Conservation (phyloP, 306 rosid species). For the Prunus kanzakura region DNA sequence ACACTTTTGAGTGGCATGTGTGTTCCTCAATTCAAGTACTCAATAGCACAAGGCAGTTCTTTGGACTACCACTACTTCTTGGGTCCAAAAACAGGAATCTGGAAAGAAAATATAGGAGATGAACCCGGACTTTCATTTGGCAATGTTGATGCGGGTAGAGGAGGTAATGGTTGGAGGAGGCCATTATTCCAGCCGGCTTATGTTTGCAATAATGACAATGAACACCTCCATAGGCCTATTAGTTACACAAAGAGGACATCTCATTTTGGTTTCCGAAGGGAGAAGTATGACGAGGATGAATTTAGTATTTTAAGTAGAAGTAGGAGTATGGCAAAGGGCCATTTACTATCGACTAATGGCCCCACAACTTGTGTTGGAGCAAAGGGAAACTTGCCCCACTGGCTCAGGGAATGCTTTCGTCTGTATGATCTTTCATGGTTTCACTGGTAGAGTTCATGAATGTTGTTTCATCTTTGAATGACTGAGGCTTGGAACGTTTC, state of each 20-base stretch:
- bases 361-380: conserved; percentile 9
- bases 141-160: conserved; percentile 35
- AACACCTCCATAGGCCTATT: too few species aligned
- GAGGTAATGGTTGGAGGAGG: conserved; percentile 29
- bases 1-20: conserved; percentile 36
- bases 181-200: conserved; percentile 66
- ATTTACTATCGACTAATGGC: not conserved
- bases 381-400: not conserved
- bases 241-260: too few species aligned
- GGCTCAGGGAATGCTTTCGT: conserved; percentile 58
- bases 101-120: conserved; percentile 32
- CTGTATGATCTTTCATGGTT: conserved; percentile 10
- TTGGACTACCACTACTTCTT: conserved; percentile 29
- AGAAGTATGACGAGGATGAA: too few species aligned
- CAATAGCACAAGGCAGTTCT: conserved; percentile 25
- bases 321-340: too few species aligned
- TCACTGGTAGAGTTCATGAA: too few species aligned
- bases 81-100: conserved; percentile 29
- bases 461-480: too few species aligned
- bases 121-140: conserved; percentile 38
- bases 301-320: too few species aligned
- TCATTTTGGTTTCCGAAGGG: too few species aligned
- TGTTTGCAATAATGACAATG: too few species aligned
- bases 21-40: conserved; percentile 37
- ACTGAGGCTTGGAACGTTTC: not conserved